These are phyloP conservation scores for Phytopythium cucurbitacearum DNA, from an alignment of 352 stramenopile genomes.

Conservation along the genomic window DNA sequence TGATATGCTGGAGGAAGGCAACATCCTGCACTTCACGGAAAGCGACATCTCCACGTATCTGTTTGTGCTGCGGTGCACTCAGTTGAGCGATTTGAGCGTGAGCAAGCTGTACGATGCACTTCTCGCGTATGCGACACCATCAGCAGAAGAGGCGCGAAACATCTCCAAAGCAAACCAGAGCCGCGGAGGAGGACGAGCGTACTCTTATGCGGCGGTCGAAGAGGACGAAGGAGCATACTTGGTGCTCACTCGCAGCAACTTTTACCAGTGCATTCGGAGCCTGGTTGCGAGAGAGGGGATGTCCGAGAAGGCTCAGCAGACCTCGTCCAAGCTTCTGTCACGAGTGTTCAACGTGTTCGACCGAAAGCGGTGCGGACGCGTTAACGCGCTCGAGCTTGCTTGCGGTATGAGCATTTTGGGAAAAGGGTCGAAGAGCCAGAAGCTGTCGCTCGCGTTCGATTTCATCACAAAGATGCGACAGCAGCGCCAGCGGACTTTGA, in stretches of 20 bases:
- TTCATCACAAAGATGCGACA: conserved; percentile 85
- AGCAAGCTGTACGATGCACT: conserved; percentile 80
- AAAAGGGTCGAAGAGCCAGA: conserved; percentile 83
- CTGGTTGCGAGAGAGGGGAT: conserved; percentile 75
- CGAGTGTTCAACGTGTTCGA: conserved; percentile 86
- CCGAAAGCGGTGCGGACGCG: conserved; percentile 71
- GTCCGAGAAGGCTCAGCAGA: conserved; percentile 81
- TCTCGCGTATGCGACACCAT: conserved; percentile 63
- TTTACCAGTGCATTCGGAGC: conserved; percentile 85
- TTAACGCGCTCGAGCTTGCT: conserved; percentile 82
- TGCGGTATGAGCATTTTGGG: conserved; percentile 84
- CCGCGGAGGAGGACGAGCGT: conserved; percentile 26
- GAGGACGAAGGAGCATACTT: conserved; percentile 84
- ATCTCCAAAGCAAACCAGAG: conserved; percentile 53
- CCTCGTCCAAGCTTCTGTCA: conserved; percentile 78
- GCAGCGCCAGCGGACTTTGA: conserved; percentile 65
- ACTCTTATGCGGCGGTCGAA: conserved; percentile 74
- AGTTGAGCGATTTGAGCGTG: conserved; percentile 62
- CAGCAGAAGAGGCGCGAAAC: conserved; percentile 64
- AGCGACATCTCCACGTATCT: conserved; percentile 86
- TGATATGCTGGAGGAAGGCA: conserved; percentile 81
- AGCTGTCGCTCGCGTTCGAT: conserved; percentile 81
- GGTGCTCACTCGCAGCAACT: conserved; percentile 71
- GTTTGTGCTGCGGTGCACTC: conserved; percentile 78
- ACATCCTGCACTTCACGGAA: conserved; percentile 80